Conservation (phyloP, 2,329 filamentous ascomycete genomes). For the Aspergillus calidoustus region DNA sequence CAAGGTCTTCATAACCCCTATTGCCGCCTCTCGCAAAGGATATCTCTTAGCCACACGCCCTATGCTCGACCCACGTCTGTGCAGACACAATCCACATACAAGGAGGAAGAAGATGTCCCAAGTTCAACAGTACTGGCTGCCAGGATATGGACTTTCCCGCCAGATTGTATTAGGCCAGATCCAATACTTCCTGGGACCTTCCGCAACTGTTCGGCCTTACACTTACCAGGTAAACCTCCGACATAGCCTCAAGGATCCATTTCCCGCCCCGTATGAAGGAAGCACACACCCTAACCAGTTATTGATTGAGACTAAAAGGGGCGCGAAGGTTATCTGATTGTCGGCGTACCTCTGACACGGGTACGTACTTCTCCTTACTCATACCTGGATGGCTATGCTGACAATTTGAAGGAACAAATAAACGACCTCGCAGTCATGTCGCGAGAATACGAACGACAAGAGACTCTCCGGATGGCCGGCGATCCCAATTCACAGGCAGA, state of each 20-base stretch:
- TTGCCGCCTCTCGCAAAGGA: neutral
- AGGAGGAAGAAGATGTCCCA: constrained; percentile 37
- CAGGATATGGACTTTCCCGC: constrained; percentile 54
- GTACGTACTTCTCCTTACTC: constrained; percentile 30
- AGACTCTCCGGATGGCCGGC: constrained; percentile 50
- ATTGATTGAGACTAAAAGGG: constrained; percentile 39
- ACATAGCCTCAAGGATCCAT: constrained; percentile 7
- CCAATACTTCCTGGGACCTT: constrained; percentile 54
- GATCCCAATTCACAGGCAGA: constrained; percentile 34
- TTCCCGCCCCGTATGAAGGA: constrained; percentile 8
- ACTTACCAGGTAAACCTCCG: constrained; percentile 49
- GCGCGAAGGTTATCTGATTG: constrained; percentile 55
- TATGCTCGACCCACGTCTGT: neutral
- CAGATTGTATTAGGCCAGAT: constrained; percentile 55
- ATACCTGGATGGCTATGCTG: constrained; percentile 6
- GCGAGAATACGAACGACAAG: constrained; percentile 53
- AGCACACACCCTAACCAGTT: constrained; percentile 30
- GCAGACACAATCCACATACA: neutral
- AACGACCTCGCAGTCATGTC: constrained; percentile 54
- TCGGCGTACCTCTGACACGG: constrained; percentile 52
- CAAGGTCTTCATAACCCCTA: constrained; percentile 8
- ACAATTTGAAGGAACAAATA: constrained; percentile 50
- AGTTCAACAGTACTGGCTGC: constrained; percentile 53
- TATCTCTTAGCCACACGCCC: constrained; percentile 7
- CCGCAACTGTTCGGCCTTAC: constrained; percentile 52